Evolutionary conservation across 345 rosid species (phyloP), one percentile per base, ranked within the genome.

Genomic region (Mercurialis annua): DNA sequence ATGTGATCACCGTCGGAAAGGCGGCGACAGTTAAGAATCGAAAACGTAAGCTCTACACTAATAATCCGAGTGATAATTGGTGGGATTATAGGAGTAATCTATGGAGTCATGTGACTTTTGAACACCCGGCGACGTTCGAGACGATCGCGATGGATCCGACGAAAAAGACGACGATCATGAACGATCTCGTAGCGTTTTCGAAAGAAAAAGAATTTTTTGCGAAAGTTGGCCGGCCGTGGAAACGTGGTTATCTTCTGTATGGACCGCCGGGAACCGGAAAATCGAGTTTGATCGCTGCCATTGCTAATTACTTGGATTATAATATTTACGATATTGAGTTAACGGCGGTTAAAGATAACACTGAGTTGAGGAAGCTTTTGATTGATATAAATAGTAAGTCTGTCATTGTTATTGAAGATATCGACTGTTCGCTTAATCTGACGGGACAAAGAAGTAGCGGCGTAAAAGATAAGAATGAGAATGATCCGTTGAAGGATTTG

Each of bases 181-280:
- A 26, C 2, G 69, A 66, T 26, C 44, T 66, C 17, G 44, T 36
- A 23, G 42, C 29, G 21, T 66, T 66, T 36, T 24, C 18, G 20
- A 16, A 29, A 3, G 14, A 51, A 4, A 66, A 66, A 20, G 52
- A 53, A 1, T 53, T 16, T 11, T 66, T 53, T n/a, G 34, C 38
- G 15, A 66, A 29, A 23, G 20, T 40, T 38, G 62, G 69, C 4
- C 53, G 27, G 12, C 26, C 69, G 5, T 66, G 69, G 69, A 66
- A 66, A 36, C 36, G 74, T 61, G 63, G 78, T 6, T 75, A 75
- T 26, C 51, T 75, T 23, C 24, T 75, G 36, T 75, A 65, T 29
- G 74, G 74, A 31, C 74, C 74, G 26, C 71, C 78, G 0, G 74
- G 78, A 16, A 70, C 78, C 2, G 74, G 78, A 6, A 75, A 75